These are phyloP conservation scores for Lasiosphaeria miniovina DNA, from an alignment of 495 filamentous ascomycete genomes.

Conservation along the genomic window DNA sequence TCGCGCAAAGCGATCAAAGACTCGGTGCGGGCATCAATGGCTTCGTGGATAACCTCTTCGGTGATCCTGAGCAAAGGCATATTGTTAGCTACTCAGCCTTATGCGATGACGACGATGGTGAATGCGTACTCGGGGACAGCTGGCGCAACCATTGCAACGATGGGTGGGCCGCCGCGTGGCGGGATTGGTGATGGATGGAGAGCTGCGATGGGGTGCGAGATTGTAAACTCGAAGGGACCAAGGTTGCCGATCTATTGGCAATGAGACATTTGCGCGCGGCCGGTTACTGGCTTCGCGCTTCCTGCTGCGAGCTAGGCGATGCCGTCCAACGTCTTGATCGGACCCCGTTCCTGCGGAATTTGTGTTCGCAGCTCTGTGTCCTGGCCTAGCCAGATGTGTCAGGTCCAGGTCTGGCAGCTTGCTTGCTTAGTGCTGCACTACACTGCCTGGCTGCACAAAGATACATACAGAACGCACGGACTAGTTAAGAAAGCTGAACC, in stretches of 20 bases:
- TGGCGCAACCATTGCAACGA: slow-evolving; percentile 74
- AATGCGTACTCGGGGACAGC: slow-evolving; percentile 80
- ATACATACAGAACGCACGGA: too few relatives aligned
- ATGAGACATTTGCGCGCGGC: too few relatives aligned
- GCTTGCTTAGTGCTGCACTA: background rate
- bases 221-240: background rate
- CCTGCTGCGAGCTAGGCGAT: too few relatives aligned
- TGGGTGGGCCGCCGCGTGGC: slow-evolving; percentile 6
- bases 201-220: background rate
- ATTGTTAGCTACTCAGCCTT: slow-evolving; percentile 20
- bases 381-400: background rate
- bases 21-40: slow-evolving; percentile 86
- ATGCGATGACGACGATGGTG: slow-evolving; percentile 14
- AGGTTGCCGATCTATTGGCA: too few relatives aligned
- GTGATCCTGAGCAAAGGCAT: slow-evolving; percentile 60
- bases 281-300: too few relatives aligned
- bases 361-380: background rate
- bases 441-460: too few relatives aligned
- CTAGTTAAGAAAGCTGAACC: too few relatives aligned
- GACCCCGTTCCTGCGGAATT: too few relatives aligned
- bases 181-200: background rate
- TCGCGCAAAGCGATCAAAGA: slow-evolving; percentile 79
- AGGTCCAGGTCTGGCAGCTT: background rate
- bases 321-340: too few relatives aligned
- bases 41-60: slow-evolving; percentile 84